Evolutionary conservation across 306 rosid species (phyloP).

Genomic region (Datisca glomerata): DNA sequence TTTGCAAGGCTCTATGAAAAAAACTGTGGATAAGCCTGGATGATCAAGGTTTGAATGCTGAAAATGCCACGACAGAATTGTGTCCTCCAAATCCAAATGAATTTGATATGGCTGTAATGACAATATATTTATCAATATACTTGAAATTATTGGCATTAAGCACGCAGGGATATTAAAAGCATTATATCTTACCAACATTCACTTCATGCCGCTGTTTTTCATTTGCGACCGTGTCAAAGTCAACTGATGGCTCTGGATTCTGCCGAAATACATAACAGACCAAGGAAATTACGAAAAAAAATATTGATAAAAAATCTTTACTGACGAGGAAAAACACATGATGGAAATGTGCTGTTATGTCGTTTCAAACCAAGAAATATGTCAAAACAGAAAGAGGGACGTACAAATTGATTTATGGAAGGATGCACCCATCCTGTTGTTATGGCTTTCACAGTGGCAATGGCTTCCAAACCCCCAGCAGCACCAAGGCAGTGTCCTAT

Average conservation of each 20-base stretch:
- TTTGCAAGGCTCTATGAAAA: neutral
- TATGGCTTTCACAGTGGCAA: slow-evolving; percentile 93
- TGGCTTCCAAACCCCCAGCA: slow-evolving; percentile 99
- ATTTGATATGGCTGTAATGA: slow-evolving; percentile 72
- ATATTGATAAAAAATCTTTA: too few relatives aligned
- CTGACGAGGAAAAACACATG: too few relatives aligned
- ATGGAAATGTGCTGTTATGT: too few relatives aligned
- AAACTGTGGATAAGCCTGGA: slow-evolving; percentile 20
- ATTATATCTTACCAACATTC: slow-evolving; percentile 87
- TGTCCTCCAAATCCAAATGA: slow-evolving; percentile 99
- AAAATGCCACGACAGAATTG: slow-evolving; percentile 88
- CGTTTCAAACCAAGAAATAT: slow-evolving; percentile 4
- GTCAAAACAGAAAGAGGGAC: slow-evolving; percentile 21
- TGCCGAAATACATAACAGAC: slow-evolving; percentile 13
- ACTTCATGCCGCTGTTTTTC: slow-evolving; percentile 77
- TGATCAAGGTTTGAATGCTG: slow-evolving; percentile 80
- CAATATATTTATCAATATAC: neutral
- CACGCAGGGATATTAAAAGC: too few relatives aligned
- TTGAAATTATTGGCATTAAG: too few relatives aligned
- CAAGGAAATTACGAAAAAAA: neutral
- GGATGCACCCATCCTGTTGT: slow-evolving; percentile 97
- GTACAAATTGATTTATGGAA: slow-evolving; percentile 84
- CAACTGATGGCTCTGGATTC: slow-evolving; percentile 93
- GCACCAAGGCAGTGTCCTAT: slow-evolving; percentile 99
- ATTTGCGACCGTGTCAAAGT: slow-evolving; percentile 83